These are phyloP conservation scores for Phylloporus rhodoxanthus DNA, from an alignment of 768 basidiomycete species.

Conservation along the genomic window DNA sequence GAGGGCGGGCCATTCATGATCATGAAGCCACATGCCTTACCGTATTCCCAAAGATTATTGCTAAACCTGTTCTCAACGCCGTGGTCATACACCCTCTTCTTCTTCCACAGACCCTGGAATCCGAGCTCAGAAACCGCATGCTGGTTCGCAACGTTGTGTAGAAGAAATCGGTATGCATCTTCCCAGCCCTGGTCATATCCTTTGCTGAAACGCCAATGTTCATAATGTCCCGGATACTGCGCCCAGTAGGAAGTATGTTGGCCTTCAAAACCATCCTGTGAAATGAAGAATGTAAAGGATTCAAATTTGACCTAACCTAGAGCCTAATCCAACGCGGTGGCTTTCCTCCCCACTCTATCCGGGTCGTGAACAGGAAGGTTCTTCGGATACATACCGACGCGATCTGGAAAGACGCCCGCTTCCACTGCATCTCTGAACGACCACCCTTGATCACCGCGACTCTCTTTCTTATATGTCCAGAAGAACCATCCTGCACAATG, in stretches of 20 bases:
- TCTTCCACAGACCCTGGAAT: constrained; percentile 57
- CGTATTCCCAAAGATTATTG: constrained; percentile 60
- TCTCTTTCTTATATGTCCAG: constrained; percentile 78
- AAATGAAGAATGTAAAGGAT: constrained; percentile 14
- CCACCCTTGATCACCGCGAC: constrained; percentile 68
- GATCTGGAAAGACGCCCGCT: constrained; percentile 55
- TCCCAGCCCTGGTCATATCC: constrained; percentile 72
- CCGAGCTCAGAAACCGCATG: constrained; percentile 51
- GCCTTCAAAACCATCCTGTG: constrained; percentile 23
- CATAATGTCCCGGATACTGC: constrained; percentile 49
- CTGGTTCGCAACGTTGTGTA: constrained; percentile 13
- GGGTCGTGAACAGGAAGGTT: constrained; percentile 12
- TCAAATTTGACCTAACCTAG: constrained; percentile 22
- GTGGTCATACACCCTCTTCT: constrained; percentile 41
- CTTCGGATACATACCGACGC: constrained; percentile 39
- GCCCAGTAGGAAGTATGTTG: constrained; percentile 40
- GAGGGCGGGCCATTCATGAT: too few relatives aligned
- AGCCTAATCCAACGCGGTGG: constrained; percentile 29
- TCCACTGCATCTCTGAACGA: constrained; percentile 58
- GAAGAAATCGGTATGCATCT: constrained; percentile 56
- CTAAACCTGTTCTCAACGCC: constrained; percentile 35
- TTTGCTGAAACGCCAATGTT: constrained; percentile 61
- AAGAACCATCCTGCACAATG: constrained; percentile 73
- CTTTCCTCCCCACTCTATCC: constrained; percentile 24
- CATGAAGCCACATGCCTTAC: constrained; percentile 30